Conservation (phyloP, 805 yeast species). For the Candida patagonica region DNA sequence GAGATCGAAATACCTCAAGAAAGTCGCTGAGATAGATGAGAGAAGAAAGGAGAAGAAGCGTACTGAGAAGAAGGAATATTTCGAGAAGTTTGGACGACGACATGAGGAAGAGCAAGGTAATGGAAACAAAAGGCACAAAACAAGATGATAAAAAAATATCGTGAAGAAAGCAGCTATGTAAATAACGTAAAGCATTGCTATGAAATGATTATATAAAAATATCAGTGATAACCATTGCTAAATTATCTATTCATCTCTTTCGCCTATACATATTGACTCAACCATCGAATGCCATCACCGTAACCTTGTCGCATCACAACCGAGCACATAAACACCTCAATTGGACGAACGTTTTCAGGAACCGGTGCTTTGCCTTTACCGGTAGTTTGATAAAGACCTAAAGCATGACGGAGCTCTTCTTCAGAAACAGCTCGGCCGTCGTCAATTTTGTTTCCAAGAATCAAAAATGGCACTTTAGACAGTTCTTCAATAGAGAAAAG, state of each 20-base stretch:
- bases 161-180: neutral
- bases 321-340: slow-evolving; percentile 95
- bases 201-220: no score
- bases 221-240: no score
- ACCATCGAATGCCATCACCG: slow-evolving; percentile 97
- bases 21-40: slow-evolving; percentile 65
- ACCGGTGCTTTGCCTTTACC: slow-evolving; percentile 73
- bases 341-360: slow-evolving; percentile 72
- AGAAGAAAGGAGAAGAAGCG: slow-evolving; percentile 62
- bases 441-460: slow-evolving; percentile 95
- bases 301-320: slow-evolving; percentile 98
- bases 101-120: slow-evolving; percentile 4
- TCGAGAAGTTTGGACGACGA: slow-evolving; percentile 39
- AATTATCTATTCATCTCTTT: no score
- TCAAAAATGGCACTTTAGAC: slow-evolving; percentile 78
- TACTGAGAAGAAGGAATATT: slow-evolving; percentile 81
- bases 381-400: slow-evolving; percentile 81
- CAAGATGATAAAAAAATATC: neutral
- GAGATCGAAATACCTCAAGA: slow-evolving; percentile 66
- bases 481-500: slow-evolving; percentile 89
- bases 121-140: neutral
- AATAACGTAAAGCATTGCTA: neutral
- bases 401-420: slow-evolving; percentile 82
- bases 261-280: slow-evolving; percentile 79
- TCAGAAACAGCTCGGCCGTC: slow-evolving; percentile 90